Base-by-base conservation (phyloP, 2,329 filamentous ascomycete species). In the Apiospora sp. region DNA sequence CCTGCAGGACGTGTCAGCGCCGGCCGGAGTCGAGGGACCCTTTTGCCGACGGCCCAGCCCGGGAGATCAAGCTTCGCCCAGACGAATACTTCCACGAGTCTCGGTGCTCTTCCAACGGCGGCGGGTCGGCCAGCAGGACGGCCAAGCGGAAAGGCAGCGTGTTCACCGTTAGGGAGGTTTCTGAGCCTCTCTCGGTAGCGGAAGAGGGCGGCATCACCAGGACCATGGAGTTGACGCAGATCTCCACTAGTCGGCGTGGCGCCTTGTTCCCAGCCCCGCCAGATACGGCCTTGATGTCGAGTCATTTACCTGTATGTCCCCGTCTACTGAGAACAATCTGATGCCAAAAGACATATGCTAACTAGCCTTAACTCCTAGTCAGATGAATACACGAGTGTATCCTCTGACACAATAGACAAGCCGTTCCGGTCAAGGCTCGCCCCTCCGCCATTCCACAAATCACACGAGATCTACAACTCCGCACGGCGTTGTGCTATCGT, bases 21-120 rank as follows among this genome's bases (percentile, higher is more conserved):
- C 34, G 58, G 12, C 22, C n/a, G 3, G 7, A 19, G 4, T n/a
- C 58, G 7, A 4, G 34, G 10, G 58, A n/a, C 4, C 19, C 34
- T 13, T 64, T 41, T 4, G 34, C 19, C 8, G 34, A 41, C 19
- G 22, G 13, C 34, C 34, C 58, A 7, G 34, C 16, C 8, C 19
- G 34, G 3, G 58, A 41, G 16, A 14, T 64, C 8, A 64, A 64
- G 34, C 58, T 41, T 19, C 30, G 58, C 22, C 58, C 58, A 19
- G 58, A 64, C 34, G 58, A 64, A 34, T 64, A 64, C 58, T 41
- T 6, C 19, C 58, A 64, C 58, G 58, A 41, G 34, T 64, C 58
- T 34, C 22, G 34, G 34, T 64, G 58, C 34, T 64, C 58, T 2
- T 64, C 58, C 34, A 64, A 41, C 22, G 58, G 58, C 8, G 58